These are phyloP conservation scores for Lophiotrema nucula DNA, from an alignment of 495 filamentous ascomycete species.

Conservation along the genomic window DNA sequence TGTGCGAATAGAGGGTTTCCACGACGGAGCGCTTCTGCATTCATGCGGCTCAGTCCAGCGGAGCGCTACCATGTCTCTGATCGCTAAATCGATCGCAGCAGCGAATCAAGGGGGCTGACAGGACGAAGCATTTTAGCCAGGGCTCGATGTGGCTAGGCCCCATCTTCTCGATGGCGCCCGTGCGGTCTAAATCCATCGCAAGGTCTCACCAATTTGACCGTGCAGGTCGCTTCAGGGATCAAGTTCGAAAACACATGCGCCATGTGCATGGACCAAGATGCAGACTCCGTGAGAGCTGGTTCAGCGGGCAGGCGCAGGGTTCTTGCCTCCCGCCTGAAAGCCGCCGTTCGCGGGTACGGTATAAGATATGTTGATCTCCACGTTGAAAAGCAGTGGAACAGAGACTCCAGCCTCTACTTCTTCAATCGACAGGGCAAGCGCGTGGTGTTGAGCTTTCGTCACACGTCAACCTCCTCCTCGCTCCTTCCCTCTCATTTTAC, in stretches of 20 bases:
- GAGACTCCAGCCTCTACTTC: conserved; percentile 2
- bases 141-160: background rate
- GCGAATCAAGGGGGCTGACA: conserved; percentile 15
- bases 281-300: conserved; percentile 23
- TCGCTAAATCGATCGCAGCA: background rate
- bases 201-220: conserved; percentile 29
- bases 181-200: conserved; percentile 28
- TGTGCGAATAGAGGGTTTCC: background rate
- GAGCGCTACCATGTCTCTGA: conserved; percentile 8
- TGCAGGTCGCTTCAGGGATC: conserved; percentile 27
- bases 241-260: conserved; percentile 17
- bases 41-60: conserved; percentile 22
- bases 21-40: conserved; percentile 13
- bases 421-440: background rate
- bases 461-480: background rate
- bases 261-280: conserved; percentile 18
- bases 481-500: background rate
- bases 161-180: conserved; percentile 3
- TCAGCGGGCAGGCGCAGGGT: conserved; percentile 20
- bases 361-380: conserved; percentile 11
- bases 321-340: background rate
- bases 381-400: background rate
- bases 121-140: conserved; percentile 3
- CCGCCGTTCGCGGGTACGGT: background rate
- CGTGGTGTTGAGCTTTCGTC: background rate